Percentiles rank a stretch among this genome's conserved stretches.
These are phyloP conservation scores for Lophiotrema nucula DNA, from an alignment of 495 filamentous ascomycete genomes.

Conservation along the genomic window DNA sequence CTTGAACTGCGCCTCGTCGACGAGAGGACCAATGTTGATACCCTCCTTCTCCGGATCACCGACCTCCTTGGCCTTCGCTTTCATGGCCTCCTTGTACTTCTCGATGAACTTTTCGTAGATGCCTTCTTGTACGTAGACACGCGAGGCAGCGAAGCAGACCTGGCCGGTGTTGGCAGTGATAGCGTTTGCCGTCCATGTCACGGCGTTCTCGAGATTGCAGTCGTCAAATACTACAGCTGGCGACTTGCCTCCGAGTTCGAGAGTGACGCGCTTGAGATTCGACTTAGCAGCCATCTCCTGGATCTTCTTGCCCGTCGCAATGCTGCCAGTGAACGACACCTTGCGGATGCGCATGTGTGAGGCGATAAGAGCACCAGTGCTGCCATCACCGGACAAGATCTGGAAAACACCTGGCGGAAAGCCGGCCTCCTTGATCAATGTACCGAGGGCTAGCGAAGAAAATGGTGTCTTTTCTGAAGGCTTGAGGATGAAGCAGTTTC, in stretches of 20 bases:
- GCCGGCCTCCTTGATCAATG: slow-evolving; percentile 42
- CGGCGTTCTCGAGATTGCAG: slow-evolving; percentile 46
- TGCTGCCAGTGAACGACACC: slow-evolving; percentile 37
- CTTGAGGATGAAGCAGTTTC: slow-evolving; percentile 48
- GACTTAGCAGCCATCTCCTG: slow-evolving; percentile 43
- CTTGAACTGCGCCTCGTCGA: slow-evolving; percentile 39
- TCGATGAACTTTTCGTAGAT: slow-evolving; percentile 57
- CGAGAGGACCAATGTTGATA: slow-evolving; percentile 34
- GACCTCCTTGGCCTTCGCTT: slow-evolving; percentile 36
- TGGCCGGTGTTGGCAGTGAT: slow-evolving; percentile 56
- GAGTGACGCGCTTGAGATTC: slow-evolving; percentile 52
- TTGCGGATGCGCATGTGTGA: slow-evolving; percentile 43
- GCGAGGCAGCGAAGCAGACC: slow-evolving; percentile 51
- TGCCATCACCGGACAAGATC: slow-evolving; percentile 41
- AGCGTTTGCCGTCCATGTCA: slow-evolving; percentile 44
- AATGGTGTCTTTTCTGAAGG: slow-evolving; percentile 44
- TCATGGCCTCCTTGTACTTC: slow-evolving; percentile 37
- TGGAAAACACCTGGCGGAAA: slow-evolving; percentile 46
- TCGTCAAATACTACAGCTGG: slow-evolving; percentile 50
- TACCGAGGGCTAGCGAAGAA: slow-evolving; percentile 29
- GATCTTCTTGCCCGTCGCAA: slow-evolving; percentile 36
- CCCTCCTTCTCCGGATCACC: slow-evolving; percentile 35
- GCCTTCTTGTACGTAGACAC: slow-evolving; percentile 55
- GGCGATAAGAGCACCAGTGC: slow-evolving; percentile 42
- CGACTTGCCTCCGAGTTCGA: slow-evolving; percentile 50